A percentile compares a stretch with the other conserved stretches of the same genome.
These are phyloP conservation scores for Fusarium beomiforme DNA, from an alignment of 2,329 filamentous ascomycete species.

Conservation along the genomic window DNA sequence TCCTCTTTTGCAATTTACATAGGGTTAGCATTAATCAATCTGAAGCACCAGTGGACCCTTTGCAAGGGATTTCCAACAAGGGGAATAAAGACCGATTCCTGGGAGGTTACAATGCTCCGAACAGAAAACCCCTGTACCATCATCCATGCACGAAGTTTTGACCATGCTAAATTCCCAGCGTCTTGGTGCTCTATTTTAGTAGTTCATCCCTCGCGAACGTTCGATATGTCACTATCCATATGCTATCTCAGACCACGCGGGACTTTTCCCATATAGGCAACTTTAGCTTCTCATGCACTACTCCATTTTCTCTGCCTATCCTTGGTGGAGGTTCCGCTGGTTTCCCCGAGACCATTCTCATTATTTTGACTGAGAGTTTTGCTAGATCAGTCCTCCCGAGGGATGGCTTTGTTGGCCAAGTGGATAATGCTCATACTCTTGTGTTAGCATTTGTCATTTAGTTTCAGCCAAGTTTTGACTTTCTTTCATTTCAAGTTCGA, in stretches of 20 bases:
- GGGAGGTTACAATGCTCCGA: neutral
- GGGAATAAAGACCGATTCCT: neutral
- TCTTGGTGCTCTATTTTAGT: neutral
- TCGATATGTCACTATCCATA: neutral
- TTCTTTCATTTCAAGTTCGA: neutral
- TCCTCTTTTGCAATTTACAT: neutral
- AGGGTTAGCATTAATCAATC: constrained; percentile 6
- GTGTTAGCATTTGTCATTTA: constrained; percentile 2
- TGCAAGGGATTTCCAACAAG: constrained; percentile 5
- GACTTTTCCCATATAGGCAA: neutral
- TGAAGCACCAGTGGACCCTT: constrained; percentile 4
- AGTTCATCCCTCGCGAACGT: neutral
- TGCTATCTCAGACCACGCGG: neutral
- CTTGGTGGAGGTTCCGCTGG: neutral
- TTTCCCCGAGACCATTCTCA: neutral
- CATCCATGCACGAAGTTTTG: neutral
- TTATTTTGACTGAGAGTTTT: neutral
- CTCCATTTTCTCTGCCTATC: neutral
- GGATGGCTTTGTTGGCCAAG: neutral
- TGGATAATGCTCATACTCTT: neutral
- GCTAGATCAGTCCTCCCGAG: neutral
- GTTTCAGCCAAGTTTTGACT: neutral
- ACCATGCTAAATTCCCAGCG: neutral
- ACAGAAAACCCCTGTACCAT: neutral
- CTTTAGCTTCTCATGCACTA: neutral